phyloP scores from a whole-genome alignment of 108 stramenopile species.

The Fragilaria crotonensis region DNA sequence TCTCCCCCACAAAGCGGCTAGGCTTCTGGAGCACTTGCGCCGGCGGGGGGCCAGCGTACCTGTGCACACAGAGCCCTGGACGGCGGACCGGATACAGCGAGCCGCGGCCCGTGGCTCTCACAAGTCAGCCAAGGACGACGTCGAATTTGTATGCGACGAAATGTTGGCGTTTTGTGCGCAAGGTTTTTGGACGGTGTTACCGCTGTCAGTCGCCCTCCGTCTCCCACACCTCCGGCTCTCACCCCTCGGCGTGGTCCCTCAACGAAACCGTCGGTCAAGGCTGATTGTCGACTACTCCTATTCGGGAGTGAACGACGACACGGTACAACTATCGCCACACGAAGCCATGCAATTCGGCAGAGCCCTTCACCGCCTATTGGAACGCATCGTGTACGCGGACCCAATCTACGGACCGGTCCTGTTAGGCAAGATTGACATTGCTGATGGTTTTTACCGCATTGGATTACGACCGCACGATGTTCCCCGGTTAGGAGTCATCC shows the following conservation, averaged over 20 bases:
- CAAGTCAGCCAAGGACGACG: constrained; percentile 4
- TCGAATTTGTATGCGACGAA: background rate
- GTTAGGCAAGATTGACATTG: constrained; percentile 12
- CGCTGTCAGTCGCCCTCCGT: background rate
- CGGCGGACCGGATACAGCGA: background rate
- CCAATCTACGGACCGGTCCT: no score
- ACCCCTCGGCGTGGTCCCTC: constrained; percentile 24
- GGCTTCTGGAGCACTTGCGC: no score
- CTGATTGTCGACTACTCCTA: constrained; percentile 22
- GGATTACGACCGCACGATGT: background rate
- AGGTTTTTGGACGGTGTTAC: background rate
- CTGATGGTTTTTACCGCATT: constrained; percentile 22
- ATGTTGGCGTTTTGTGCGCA: background rate
- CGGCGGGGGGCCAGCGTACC: constrained; percentile 9
- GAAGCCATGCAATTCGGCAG: constrained; percentile 26
- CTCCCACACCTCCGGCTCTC: constrained; percentile 5
- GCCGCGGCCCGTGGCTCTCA: constrained; percentile 19
- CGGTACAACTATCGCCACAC: background rate
- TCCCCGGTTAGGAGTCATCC: background rate
- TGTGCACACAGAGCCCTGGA: constrained; percentile 11
- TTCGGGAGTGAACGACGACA: constrained; percentile 11
- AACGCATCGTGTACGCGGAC: constrained; percentile 7
- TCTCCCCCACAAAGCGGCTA: no score
- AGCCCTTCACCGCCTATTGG: constrained; percentile 12
- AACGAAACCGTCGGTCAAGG: constrained; percentile 17